These are phyloP conservation scores for Periconia sp. DNA, from an alignment of 2,329 filamentous ascomycete genomes.

Conservation along the genomic window DNA sequence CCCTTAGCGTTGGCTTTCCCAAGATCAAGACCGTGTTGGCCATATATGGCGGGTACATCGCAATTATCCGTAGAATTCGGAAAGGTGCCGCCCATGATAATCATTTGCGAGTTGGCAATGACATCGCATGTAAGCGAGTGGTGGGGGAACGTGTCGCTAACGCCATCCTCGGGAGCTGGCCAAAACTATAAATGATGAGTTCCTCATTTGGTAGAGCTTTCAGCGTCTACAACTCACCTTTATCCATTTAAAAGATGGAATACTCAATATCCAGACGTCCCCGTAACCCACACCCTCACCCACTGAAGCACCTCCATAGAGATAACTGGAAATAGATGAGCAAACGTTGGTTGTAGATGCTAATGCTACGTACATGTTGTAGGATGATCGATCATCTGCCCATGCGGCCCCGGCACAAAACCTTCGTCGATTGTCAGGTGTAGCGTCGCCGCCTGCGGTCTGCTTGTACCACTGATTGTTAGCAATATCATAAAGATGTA, in stretches of 20 bases:
- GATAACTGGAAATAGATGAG: conserved; percentile 52
- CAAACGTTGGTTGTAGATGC: neutral
- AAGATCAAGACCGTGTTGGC: conserved; percentile 60
- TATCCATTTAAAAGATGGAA: conserved; percentile 68
- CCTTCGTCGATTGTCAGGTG: conserved; percentile 58
- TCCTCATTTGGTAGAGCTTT: neutral
- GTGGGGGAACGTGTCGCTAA: conserved; percentile 54
- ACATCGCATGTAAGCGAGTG: conserved; percentile 60
- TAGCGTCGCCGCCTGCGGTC: conserved; percentile 59
- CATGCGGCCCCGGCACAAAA: conserved; percentile 65
- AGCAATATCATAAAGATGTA: conserved; percentile 64
- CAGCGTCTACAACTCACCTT: conserved; percentile 34
- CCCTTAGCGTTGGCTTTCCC: conserved; percentile 32
- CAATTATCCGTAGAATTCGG: conserved; percentile 50
- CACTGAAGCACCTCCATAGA: conserved; percentile 63
- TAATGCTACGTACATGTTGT: conserved; percentile 60
- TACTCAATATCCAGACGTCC: conserved; percentile 65
- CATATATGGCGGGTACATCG: conserved; percentile 58
- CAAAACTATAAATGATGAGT: conserved; percentile 19
- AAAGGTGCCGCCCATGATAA: conserved; percentile 58
- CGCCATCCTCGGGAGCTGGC: conserved; percentile 22
- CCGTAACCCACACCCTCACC: conserved; percentile 56
- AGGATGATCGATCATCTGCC: conserved; percentile 62
- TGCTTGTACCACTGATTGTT: conserved; percentile 64
- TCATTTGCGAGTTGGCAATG: conserved; percentile 61